phyloP scores from a whole-genome alignment of 495 filamentous ascomycete species.

The Hapsidospora chrysogenum region DNA sequence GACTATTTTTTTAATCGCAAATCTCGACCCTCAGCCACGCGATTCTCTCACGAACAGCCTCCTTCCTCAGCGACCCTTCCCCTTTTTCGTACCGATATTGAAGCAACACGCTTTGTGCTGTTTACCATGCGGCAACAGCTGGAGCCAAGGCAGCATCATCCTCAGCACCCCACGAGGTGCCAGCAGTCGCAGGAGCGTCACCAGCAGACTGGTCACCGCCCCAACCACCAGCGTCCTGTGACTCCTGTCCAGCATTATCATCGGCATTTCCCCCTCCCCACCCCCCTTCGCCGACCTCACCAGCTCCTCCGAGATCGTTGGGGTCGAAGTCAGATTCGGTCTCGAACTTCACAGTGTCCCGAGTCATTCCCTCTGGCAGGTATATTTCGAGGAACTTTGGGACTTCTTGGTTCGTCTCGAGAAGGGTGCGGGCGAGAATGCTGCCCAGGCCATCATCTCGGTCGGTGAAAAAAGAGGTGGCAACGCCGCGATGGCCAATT shows the following conservation, averaged over 20 bases:
- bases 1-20: too few relatives aligned
- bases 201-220: neutral
- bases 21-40: too few relatives aligned
- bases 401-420: conserved; percentile 60
- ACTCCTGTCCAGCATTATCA: too few relatives aligned
- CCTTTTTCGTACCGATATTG: too few relatives aligned
- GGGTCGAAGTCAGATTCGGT: conserved; percentile 46
- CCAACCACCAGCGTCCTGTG: neutral
- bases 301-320: conserved; percentile 6
- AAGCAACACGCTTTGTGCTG: neutral
- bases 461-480: conserved; percentile 71
- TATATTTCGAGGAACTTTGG: conserved; percentile 65
- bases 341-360: conserved; percentile 35
- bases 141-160: neutral
- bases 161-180: neutral
- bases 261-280: conserved; percentile 4
- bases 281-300: conserved; percentile 5
- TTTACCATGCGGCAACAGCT: too few relatives aligned
- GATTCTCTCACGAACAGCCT: too few relatives aligned
- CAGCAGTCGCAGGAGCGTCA: neutral
- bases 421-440: conserved; percentile 56
- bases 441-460: conserved; percentile 50
- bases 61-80: too few relatives aligned
- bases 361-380: conserved; percentile 33
- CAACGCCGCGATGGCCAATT: conserved; percentile 74